These are phyloP conservation scores for Xerocomus brunneocitrinus DNA, from an alignment of 768 basidiomycete genomes.

Conservation along the genomic window DNA sequence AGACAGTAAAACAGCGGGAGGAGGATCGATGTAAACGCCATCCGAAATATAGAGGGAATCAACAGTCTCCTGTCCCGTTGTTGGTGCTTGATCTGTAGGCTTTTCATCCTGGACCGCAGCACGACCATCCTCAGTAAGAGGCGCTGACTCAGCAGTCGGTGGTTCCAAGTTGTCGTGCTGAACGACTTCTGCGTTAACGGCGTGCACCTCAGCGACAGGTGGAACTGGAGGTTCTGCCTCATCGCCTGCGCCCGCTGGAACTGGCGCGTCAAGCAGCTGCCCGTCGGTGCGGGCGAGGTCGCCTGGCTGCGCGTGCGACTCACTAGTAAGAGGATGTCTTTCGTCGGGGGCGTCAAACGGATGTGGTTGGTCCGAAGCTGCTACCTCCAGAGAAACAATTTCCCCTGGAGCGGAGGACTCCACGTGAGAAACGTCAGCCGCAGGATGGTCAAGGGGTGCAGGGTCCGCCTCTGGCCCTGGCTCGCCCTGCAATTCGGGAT, in stretches of 20 bases:
- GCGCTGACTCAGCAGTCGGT: constrained; percentile 7
- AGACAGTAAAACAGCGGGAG: constrained; percentile 60
- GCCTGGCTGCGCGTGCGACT: constrained; percentile 16
- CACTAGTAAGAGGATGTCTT: constrained; percentile 11
- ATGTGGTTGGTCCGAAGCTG: constrained; percentile 3
- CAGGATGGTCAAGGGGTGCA: constrained; percentile 14
- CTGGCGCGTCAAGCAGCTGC: constrained; percentile 6
- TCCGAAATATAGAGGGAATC: constrained; percentile 61
- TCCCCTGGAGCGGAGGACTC: constrained; percentile 10
- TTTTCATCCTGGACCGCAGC: constrained; percentile 9
- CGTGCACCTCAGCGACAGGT: constrained; percentile 4
- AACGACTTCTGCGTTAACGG: constrained; percentile 6
- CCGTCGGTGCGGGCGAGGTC: constrained; percentile 3
- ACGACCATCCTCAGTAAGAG: constrained; percentile 7
- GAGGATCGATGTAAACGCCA: constrained; percentile 71
- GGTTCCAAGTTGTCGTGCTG: constrained; percentile 9
- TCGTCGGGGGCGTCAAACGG: constrained; percentile 6
- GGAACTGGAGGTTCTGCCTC: constrained; percentile 4
- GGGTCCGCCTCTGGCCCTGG: constrained; percentile 9
- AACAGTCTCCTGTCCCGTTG: constrained; percentile 10
- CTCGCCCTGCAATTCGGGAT: constrained; percentile 4
- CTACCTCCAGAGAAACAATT: constrained; percentile 4
- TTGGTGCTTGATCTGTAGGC: constrained; percentile 6
- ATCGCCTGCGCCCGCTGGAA: constrained; percentile 1
- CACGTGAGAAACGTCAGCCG: constrained; percentile 16